phyloP scores from a whole-genome alignment of 2,329 filamentous ascomycete species.

The Penicillium brevicompactum region DNA sequence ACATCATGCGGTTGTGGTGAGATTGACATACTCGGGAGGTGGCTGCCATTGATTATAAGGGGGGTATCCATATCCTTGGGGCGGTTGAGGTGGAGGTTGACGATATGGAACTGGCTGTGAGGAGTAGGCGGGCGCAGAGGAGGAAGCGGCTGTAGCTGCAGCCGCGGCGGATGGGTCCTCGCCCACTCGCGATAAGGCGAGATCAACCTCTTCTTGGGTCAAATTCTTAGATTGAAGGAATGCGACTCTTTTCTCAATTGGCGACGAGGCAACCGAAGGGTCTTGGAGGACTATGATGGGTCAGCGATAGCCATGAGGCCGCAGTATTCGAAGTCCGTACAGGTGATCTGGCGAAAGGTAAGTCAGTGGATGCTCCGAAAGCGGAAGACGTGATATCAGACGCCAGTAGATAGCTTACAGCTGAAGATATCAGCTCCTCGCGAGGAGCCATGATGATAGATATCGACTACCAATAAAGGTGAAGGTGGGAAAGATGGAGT shows the following conservation, averaged over 20 bases:
- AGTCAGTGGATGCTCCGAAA: constrained; percentile 31
- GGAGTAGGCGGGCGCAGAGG: constrained; percentile 52
- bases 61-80: constrained; percentile 52
- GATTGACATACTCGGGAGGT: constrained; percentile 53
- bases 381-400: constrained; percentile 25
- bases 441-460: constrained; percentile 72
- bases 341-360: constrained; percentile 48
- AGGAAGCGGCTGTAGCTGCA: constrained; percentile 49
- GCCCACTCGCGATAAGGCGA: constrained; percentile 74
- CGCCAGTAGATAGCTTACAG: constrained; percentile 55
- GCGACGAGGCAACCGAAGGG: constrained; percentile 82
- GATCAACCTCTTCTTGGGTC: constrained; percentile 91
- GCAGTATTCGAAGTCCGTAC: constrained; percentile 40
- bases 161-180: constrained; percentile 55
- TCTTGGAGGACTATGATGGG: constrained; percentile 77
- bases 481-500: constrained; percentile 14
- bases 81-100: constrained; percentile 45
- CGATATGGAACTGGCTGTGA: constrained; percentile 42
- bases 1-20: neutral
- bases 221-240: constrained; percentile 97
- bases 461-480: constrained; percentile 10
- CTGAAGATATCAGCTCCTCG: constrained; percentile 87
- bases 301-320: constrained; percentile 18
- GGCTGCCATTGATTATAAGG: constrained; percentile 57
- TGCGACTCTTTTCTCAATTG: constrained; percentile 88